Evolutionary conservation across 192 early-diverging fungal genomes (phyloP).

Genomic region (Anaeromyces robustus): DNA sequence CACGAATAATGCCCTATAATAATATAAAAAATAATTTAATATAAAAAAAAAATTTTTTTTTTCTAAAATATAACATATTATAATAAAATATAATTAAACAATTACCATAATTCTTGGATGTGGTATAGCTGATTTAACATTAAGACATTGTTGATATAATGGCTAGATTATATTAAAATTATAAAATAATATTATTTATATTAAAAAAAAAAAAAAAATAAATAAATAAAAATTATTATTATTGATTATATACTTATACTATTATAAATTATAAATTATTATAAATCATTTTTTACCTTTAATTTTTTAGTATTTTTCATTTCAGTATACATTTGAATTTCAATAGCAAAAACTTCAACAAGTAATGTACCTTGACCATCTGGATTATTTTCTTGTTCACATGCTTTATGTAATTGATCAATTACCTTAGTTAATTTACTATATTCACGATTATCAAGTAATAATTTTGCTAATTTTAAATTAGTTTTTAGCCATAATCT

Average conservation of each 20-base stretch:
- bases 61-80: too few species aligned
- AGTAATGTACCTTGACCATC: conserved; percentile 85
- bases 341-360: conserved; percentile 85
- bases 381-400: conserved; percentile 62
- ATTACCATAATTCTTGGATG: conserved; percentile 79
- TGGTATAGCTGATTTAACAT: conserved; percentile 84
- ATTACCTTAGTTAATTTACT: conserved; percentile 37
- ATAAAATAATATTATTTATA: too few species aligned
- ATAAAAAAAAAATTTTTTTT: too few species aligned
- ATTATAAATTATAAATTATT: too few species aligned
- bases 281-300: conserved; percentile 29
- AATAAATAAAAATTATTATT: too few species aligned
- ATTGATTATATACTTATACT: too few species aligned
- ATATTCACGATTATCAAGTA: conserved; percentile 69
- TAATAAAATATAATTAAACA: background rate
- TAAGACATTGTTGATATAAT: conserved; percentile 73
- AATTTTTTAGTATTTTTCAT: conserved; percentile 74
- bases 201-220: too few species aligned
- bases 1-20: conserved; percentile 60
- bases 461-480: conserved; percentile 68
- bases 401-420: conserved; percentile 50
- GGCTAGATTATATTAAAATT: conserved; percentile 23
- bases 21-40: too few species aligned
- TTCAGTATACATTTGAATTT: conserved; percentile 89
- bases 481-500: conserved; percentile 76